Percentiles rank a stretch among this genome's conserved stretches.
These are phyloP conservation scores for Clitopilus passeckerianus DNA, from an alignment of 768 basidiomycete species.

Conservation along the genomic window DNA sequence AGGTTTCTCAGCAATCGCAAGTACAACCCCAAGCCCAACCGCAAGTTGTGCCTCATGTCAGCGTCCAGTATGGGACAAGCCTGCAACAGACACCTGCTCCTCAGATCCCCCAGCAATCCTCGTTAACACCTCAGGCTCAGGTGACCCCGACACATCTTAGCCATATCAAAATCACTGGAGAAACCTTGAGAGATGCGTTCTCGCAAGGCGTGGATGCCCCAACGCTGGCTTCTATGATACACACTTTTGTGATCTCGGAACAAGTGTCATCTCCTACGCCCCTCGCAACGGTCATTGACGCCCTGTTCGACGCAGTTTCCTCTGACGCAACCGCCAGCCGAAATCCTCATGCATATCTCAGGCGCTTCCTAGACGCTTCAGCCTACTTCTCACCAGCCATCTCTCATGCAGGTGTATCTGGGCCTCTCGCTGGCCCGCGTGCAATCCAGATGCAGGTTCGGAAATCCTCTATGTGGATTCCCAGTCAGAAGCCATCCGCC, in stretches of 20 bases:
- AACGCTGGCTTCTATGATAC: slow-evolving; percentile 50
- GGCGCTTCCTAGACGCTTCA: slow-evolving; percentile 49
- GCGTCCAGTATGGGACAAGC: slow-evolving; percentile 31
- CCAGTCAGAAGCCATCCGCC: slow-evolving; percentile 16
- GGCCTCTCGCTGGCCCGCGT: slow-evolving; percentile 50
- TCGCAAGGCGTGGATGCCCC: slow-evolving; percentile 40
- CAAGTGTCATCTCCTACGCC: slow-evolving; percentile 39
- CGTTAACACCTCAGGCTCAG: slow-evolving; percentile 14
- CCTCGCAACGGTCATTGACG: slow-evolving; percentile 43
- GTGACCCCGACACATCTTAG: slow-evolving; percentile 13
- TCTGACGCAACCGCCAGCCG: slow-evolving; percentile 27
- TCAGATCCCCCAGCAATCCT: slow-evolving; percentile 5
- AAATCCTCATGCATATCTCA: slow-evolving; percentile 36
- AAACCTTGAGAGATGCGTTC: slow-evolving; percentile 41
- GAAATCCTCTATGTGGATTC: slow-evolving; percentile 50
- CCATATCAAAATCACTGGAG: slow-evolving; percentile 23
- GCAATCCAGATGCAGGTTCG: slow-evolving; percentile 58
- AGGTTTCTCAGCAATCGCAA: background rate
- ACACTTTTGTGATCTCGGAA: slow-evolving; percentile 40
- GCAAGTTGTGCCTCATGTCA: slow-evolving; percentile 26
- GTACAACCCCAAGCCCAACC: slow-evolving; percentile 20
- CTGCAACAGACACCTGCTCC: slow-evolving; percentile 26
- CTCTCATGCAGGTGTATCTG: slow-evolving; percentile 49
- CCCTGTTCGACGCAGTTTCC: slow-evolving; percentile 51
- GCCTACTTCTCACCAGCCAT: slow-evolving; percentile 43